Base-by-base conservation (phyloP, 768 basidiomycete genomes). In the Gloeophyllum trabeum region DNA sequence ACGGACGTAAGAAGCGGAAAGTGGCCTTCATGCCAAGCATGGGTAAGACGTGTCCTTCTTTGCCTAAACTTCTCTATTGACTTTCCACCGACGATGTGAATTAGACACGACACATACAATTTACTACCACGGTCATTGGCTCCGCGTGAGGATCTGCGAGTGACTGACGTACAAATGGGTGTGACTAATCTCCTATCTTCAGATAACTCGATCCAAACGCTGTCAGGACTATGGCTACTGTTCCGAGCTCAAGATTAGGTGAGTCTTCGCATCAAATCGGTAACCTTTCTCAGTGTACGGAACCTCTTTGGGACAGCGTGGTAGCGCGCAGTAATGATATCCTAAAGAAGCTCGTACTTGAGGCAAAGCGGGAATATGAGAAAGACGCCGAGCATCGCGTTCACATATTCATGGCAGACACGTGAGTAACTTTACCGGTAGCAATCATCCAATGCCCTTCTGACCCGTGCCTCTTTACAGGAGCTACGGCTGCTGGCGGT, bases 341-440 rank as follows among this genome's bases (percentile, higher is more conserved):
- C 46, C 67, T 91, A 53, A 91, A 90, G 70, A 79, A 77, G 54
- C 73, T 92, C 16, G 86, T 92, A 19, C 59, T 90, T 24, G 86
- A 89, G 60, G 88, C 88, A 21, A 90, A 89, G 64, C 76, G 77
- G 40, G 83, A 86, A 47, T 91, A 90, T 51, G 86, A 90, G 62
- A 89, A 88, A 61, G 89, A 92, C 58, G 85, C 87, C 44, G 83
- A 87, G 50, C 86, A 90, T 54, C 81, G 86, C 45, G 86, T 92
- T 39, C 85, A 90, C 51, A 89, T 91, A 46, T 91, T 81, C 61
- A 69, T 90, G 63, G 86, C 84, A 24, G 89, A 91, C 64, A 81
- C 81, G 84, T 88, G 72, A 73, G 81, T 63, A 32, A 28, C 36
- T 36, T 24, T 40, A 45, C 45, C 43, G 45, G 51, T 38, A 51